Percentiles rank a stretch among this genome's conserved stretches.
Evolutionary conservation across 345 rosid species (phyloP).

Genomic region (Hirschfeldia incana): DNA sequence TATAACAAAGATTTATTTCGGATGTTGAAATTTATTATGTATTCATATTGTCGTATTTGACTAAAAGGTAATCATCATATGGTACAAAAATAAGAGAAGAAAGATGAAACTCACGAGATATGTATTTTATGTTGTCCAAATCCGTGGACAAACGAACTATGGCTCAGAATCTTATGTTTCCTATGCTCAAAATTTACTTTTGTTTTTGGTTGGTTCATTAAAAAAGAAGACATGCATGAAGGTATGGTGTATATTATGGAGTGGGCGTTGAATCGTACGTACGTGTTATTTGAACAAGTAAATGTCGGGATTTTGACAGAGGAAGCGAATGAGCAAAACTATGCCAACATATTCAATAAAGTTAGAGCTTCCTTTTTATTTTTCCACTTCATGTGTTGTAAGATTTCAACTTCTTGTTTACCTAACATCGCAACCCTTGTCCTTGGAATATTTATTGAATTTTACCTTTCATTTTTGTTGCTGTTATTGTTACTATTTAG

Average conservation of each 20-base stretch:
- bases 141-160: constrained; percentile 34
- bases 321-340: constrained; percentile 27
- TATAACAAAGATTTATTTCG: background rate
- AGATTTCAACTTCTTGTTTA: constrained; percentile 7
- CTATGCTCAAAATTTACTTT: constrained; percentile 1
- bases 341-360: constrained; percentile 37
- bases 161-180: constrained; percentile 11
- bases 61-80: constrained; percentile 35
- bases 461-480: background rate
- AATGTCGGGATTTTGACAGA: constrained; percentile 40
- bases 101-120: constrained; percentile 37
- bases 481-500: too few species aligned
- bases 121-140: constrained; percentile 34
- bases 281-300: constrained; percentile 40
- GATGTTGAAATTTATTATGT: background rate
- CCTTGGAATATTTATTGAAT: constrained; percentile 23
- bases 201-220: background rate
- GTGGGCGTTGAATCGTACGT: constrained; percentile 38
- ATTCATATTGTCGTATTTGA: constrained; percentile 26
- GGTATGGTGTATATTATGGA: constrained; percentile 33
- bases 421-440: constrained; percentile 28
- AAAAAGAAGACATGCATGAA: constrained; percentile 26
- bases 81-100: constrained; percentile 27
- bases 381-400: constrained; percentile 17
- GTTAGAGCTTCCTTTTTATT: constrained; percentile 20